phyloP scores from a whole-genome alignment of 331 rosid genomes.

The Ulmus americana region DNA sequence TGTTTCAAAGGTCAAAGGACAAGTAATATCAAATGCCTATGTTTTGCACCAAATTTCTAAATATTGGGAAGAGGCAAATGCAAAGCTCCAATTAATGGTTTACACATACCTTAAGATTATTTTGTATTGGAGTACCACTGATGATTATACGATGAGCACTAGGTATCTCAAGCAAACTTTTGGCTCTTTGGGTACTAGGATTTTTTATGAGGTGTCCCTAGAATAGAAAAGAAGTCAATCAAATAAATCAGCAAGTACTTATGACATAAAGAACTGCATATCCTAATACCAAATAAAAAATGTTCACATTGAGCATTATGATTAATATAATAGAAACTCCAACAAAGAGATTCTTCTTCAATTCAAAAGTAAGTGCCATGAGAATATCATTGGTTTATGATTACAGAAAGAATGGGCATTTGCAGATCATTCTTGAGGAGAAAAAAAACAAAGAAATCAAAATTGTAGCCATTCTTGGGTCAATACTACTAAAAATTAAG shows the following conservation, averaged over 20 bases:
- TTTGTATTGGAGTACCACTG: conserved; percentile 90
- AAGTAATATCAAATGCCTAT: conserved; percentile 10
- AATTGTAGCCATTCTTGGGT: not conserved
- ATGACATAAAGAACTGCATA: not conserved
- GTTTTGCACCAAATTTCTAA: conserved; percentile 1
- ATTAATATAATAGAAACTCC: not conserved
- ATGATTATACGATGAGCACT: conserved; percentile 74
- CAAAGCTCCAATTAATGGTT: conserved; percentile 1
- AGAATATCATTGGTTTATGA: not conserved
- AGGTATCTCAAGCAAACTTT: conserved; percentile 88
- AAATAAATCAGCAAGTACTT: conserved; percentile 2
- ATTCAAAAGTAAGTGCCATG: not conserved
- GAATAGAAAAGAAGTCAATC: conserved; percentile 20
- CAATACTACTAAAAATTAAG: not conserved
- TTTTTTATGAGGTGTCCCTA: conserved; percentile 97
- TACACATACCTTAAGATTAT: conserved; percentile 74
- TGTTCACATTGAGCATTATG: not conserved
- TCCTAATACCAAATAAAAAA: not conserved
- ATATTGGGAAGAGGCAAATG: not conserved
- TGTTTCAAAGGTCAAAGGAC: conserved; percentile 23
- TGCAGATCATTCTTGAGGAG: not conserved
- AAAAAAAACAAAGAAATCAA: not conserved
- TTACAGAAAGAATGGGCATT: no score
- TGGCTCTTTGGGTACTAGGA: conserved; percentile 93
- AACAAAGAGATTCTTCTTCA: not conserved